Base-by-base conservation (phyloP, 208 protist genomes). In the Trypanosoma conorhini region DNA sequence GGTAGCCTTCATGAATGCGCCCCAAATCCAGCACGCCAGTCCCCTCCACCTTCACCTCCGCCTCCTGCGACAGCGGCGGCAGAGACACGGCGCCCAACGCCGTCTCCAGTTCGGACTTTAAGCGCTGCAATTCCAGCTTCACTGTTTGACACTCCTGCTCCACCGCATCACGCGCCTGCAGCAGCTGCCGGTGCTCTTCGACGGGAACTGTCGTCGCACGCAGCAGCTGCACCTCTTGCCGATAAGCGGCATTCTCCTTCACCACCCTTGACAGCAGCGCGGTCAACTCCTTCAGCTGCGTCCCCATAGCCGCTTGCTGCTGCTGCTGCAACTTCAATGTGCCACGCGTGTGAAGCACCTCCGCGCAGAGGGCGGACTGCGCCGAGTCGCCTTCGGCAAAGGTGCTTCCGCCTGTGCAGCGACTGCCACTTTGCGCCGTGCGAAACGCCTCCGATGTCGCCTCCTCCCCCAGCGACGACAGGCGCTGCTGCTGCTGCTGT, bases 191-290 rank as follows among this genome's bases (percentile, higher is more conserved):
- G 58, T 82, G 50, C 46, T 66, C 46, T 0, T 77, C 77, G 1
- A 84, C 13, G 13, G 76, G 70, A 13, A 91, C 78, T 7, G 76
- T 80, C 7, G 77, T 80, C 13, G 79, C 64, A n/a, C 70, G 76
- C 33, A 88, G 62, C 15, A 75, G 55, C 33, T 51, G 69, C 15
- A 87, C 30, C 30, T 86, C 78, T 57, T 78, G 65, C 21, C 83
- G 70, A 64, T 81, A 77, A 63, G 33, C 9, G 31, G 62, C 78
- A 59, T 80, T 86, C 31, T 91, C 86, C 30, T 72, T 72, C n/a
- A 83, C 77, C 42, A 82, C 75, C 28, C 59, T 66, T 44, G 76
- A 66, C 24, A 87, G 57, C 40, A 69, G 40, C 48, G 54, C n/a
- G 10, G 71, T 78, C 7, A 87, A 69, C 15, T 64, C 56, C 19